Conservation (phyloP, 192 early-diverging fungal genomes). For the Coemansia umbellata region DNA sequence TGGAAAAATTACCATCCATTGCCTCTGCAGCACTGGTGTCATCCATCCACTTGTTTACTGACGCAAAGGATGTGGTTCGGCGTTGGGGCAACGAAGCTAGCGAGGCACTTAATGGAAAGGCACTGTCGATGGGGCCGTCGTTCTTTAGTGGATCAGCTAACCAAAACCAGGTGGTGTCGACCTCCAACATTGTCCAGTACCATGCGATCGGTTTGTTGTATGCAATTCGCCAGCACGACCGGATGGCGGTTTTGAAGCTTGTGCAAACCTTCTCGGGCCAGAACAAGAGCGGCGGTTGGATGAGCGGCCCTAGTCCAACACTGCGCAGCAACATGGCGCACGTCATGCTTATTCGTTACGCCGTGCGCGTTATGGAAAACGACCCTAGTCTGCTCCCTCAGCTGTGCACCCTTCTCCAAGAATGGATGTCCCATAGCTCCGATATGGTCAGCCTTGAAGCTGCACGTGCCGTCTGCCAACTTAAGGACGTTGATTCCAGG, state of each 20-base stretch:
- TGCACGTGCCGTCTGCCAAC: constrained; percentile 91
- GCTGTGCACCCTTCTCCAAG: constrained; percentile 83
- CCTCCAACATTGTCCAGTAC: constrained; percentile 90
- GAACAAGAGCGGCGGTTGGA: constrained; percentile 48
- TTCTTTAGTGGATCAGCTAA: constrained; percentile 44
- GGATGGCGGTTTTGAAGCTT: constrained; percentile 96
- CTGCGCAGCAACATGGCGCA: constrained; percentile 84
- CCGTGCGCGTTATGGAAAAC: constrained; percentile 80
- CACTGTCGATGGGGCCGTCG: constrained; percentile 48
- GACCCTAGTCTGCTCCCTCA: constrained; percentile 56
- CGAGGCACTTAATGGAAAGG: constrained; percentile 88
- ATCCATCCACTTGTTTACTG: constrained; percentile 76
- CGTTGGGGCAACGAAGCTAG: constrained; percentile 97
- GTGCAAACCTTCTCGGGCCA: constrained; percentile 79
- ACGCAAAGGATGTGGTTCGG: constrained; percentile 87
- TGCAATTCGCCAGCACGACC: constrained; percentile 92
- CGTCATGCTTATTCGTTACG: constrained; percentile 90
- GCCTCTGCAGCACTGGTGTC: constrained; percentile 91
- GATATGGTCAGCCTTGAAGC: constrained; percentile 99
- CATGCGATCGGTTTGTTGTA: constrained; percentile 97
- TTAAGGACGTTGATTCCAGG: constrained; percentile 75
- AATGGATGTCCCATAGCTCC: constrained; percentile 88
- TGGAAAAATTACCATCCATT: constrained; percentile 88
- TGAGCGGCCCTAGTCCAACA: constrained; percentile 53
- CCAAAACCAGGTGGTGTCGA: constrained; percentile 48